Base-by-base conservation (phyloP, 176 grass and related monocot genomes). In the Thalia dealbata region DNA sequence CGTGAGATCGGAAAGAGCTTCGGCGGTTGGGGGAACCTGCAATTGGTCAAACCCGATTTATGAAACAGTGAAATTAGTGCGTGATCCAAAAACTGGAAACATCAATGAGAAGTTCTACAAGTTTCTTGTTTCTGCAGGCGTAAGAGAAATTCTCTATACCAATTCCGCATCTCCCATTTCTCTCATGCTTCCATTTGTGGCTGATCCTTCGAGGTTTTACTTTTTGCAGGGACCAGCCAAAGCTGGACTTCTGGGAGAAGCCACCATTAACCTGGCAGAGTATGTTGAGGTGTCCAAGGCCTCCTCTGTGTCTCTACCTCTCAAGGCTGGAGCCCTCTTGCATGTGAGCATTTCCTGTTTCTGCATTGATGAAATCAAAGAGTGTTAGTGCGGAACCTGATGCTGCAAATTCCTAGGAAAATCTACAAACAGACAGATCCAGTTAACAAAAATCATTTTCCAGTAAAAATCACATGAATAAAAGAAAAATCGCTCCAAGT, bases 221-320 rank as follows among this genome's bases (percentile, higher is more conserved):
- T n/a, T n/a, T n/a, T n/a, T n/a, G n/a, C 89, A 99, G 95, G 90
- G 83, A n/a, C 81, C 95, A 26, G 87, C 50, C 85, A 91, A 91
- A 89, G 83, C 87, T 74, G 90, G 85, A 72, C 67, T 93, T 13
- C 78, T 99, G 56, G 95, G 95, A 74, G 90, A 99, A 75, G 87
- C 80, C 51, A 91, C 59, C 64, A 56, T 87, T 75, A 88, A 99
- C 81, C 82, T 99, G 78, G 81, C 87, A 74, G 87, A 99, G 10
- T 99, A 99, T 89, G 81, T 79, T 38, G 87, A 95, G 68, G 83
- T 77, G 60, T 87, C 95, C 66, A 99, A 91, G 70, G 81, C 95
- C 26, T 86, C 62, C 76, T 79, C 54, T 46, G 68, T 93, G 51
- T 86, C 83, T 52, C 81, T 99, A 12, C 87, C 87, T 72, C 95